Evolutionary conservation across 2,329 filamentous ascomycete species (phyloP), one percentile per base, ranked within the genome.

Genomic region (Rachicladosporium sp.): DNA sequence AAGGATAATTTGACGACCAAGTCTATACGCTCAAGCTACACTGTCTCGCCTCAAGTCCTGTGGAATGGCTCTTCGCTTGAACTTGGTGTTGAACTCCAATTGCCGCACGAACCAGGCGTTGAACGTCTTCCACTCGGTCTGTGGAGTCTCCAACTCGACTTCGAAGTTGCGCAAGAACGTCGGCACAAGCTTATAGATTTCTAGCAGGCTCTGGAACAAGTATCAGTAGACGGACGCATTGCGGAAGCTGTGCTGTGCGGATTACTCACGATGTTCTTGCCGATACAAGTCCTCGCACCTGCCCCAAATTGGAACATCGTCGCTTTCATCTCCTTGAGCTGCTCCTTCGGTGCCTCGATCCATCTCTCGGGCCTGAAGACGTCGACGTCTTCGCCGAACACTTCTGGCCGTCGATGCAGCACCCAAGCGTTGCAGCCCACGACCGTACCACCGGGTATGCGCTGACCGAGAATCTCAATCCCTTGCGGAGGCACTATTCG

Each of bases 361-460:
- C 82, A 85, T 33, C 82, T 60, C 58, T 87, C 82, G 0, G 82
- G 82, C 9, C 76, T 62, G 56, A 73, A 89, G 0, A 55, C 59
- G 33, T 85, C 76, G 0, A 75, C 74, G 44, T 87, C 77, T 0
- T 66, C 56, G 2, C 82, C 82, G 50, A 83, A 89, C 23, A 87
- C 66, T 40, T 78, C 74, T 4, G 69, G 66, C 2, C 76, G 70
- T 3, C 78, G 71, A 51, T 88, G 82, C 29, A 88, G 66, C 10
- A 86, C 74, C 81, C 81, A 87, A 0, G 82, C 74, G 38, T 76
- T 84, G 54, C 76, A 82, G 5, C 82, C 82, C 1, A 86, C 80
- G 43, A 82, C 78, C 0, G 81, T 84, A 5, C 81, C 82, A 1
- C 76, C 81, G 3, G 72, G 72, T 21, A 88, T 66, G 41, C 69